Base-by-base conservation (phyloP, 139 green algal species). In the Zygnema circumcarinatum region DNA sequence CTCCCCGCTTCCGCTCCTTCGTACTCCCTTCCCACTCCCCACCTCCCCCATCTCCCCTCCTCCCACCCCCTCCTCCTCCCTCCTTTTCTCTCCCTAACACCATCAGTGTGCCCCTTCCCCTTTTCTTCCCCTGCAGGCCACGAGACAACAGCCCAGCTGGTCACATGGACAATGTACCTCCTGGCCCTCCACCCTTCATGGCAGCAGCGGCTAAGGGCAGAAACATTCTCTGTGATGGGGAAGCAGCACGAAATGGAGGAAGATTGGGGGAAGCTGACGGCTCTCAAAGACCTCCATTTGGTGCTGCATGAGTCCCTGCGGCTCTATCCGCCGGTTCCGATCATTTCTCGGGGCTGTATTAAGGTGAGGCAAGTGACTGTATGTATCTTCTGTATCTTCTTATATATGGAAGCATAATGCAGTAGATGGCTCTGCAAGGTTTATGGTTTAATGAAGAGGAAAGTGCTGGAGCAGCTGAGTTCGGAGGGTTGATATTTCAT, bases 211-310 rank as follows among this genome's bases (percentile, higher is more conserved):
- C 2, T 82, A 31, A 3, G 69, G 0, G 96, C 98, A 88, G 25
- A 84, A 0, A 20, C 16, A 22, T 38, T 73, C 92, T 76, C 92
- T 98, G 11, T 90, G 90, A 39, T 99, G 98, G 89, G 82, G 94
- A 2, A 93, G 95, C n/a, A 98, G 96, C 88, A 88, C 98, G 29
- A 95, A 94, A 87, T 96, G 98, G 93, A 95, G 91, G 88, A 25
- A n/a, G n/a, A n/a, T n/a, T 99, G 98, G 93, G 97, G 96, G 1
- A 96, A 99, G 93, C 97, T 96, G 22, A 96, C 97, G n/a, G 95
- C 98, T 40, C 68, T 83, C 35, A 87, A 31, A 74, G 31, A 38
- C 33, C 33, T 67, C 33, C 36, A 62, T 25, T 32, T 83, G 36
- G 82, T 84, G 82, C 82, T 83, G 31, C 82, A 74, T 20, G 83